A percentile compares a stretch with the other conserved stretches of the same genome.
Conservation (phyloP, 768 basidiomycete species). For the Lyophyllum shimeji region DNA sequence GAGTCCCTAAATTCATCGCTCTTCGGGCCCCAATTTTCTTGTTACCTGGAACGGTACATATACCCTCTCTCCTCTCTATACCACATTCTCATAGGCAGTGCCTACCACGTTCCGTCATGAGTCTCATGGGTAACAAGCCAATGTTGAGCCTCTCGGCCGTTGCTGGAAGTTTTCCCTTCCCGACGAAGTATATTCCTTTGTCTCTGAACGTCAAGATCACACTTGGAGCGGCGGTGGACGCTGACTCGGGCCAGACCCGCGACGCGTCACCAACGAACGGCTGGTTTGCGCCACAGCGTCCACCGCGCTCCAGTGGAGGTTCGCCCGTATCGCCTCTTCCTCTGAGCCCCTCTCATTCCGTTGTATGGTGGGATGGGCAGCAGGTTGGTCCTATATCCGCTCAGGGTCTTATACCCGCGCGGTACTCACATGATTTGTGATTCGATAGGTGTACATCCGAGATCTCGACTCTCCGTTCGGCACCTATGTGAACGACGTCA, state of each 20-base stretch:
- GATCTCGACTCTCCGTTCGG: slow-evolving; percentile 48
- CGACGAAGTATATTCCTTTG: slow-evolving; percentile 35
- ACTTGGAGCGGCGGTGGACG: slow-evolving; percentile 28
- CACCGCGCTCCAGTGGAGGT: slow-evolving; percentile 12
- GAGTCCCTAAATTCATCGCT: background rate
- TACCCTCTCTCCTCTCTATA: background rate
- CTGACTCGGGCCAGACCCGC: slow-evolving; percentile 17
- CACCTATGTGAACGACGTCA: slow-evolving; percentile 46
- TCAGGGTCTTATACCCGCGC: background rate
- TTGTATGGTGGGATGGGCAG: slow-evolving; percentile 44
- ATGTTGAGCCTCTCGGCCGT: slow-evolving; percentile 33
- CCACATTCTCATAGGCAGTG: background rate
- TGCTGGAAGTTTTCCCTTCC: slow-evolving; percentile 34
- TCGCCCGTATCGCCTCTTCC: slow-evolving; percentile 37
- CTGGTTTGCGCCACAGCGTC: slow-evolving; percentile 35
- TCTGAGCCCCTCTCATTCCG: slow-evolving; percentile 42
- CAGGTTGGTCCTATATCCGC: slow-evolving; percentile 28
- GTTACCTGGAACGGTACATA: background rate
- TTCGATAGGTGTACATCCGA: slow-evolving; percentile 43
- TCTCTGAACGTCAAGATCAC: slow-evolving; percentile 25
- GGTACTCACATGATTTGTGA: slow-evolving; percentile 20
- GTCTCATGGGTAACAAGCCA: slow-evolving; percentile 21
- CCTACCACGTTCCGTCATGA: slow-evolving; percentile 2
- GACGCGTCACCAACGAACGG: slow-evolving; percentile 35
- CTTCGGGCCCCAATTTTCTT: background rate